phyloP scores from a whole-genome alignment of 2,329 filamentous ascomycete species.

The Fusarium pseudocircinatum region DNA sequence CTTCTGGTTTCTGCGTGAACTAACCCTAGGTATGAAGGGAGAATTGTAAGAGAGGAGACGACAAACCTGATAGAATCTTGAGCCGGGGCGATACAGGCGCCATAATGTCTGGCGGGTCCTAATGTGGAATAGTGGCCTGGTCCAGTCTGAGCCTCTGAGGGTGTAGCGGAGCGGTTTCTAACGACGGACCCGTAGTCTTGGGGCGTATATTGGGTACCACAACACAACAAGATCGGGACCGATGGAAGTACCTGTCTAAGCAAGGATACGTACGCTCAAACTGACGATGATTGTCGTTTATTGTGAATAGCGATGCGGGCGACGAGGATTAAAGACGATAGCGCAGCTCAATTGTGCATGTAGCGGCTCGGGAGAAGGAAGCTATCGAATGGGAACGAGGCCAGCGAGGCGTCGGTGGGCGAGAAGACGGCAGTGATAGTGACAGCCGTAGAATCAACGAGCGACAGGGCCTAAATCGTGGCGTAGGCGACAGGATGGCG shows the following conservation, averaged over 20 bases:
- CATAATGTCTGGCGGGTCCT: slow-evolving; percentile 57
- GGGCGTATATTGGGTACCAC: slow-evolving; percentile 43
- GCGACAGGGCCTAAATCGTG: slow-evolving; percentile 39
- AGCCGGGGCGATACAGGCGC: slow-evolving; percentile 68
- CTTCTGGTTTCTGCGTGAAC: slow-evolving; percentile 27
- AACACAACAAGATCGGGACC: slow-evolving; percentile 36
- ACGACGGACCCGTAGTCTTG: slow-evolving; percentile 48
- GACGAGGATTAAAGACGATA: slow-evolving; percentile 13
- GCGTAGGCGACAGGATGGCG: slow-evolving; percentile 39
- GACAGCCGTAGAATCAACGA: slow-evolving; percentile 39
- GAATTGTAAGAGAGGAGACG: slow-evolving; percentile 46
- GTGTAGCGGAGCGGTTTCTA: slow-evolving; percentile 47
- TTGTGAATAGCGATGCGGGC: slow-evolving; percentile 30
- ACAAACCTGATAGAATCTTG: slow-evolving; percentile 70
- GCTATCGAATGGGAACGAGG: slow-evolving; percentile 35
- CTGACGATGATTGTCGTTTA: slow-evolving; percentile 31
- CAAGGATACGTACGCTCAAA: slow-evolving; percentile 27
- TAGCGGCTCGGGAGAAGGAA: slow-evolving; percentile 28
- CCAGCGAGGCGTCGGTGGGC: slow-evolving; percentile 30
- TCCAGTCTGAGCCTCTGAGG: slow-evolving; percentile 41
- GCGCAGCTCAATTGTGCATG: slow-evolving; percentile 38
- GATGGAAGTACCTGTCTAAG: slow-evolving; percentile 42
- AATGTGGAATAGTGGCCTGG: slow-evolving; percentile 49
- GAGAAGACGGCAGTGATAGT: slow-evolving; percentile 27
- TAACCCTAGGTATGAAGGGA: slow-evolving; percentile 42